Evolutionary conservation across 2,329 filamentous ascomycete species (phyloP).

Genomic region (Penicillium hesseltinei): DNA sequence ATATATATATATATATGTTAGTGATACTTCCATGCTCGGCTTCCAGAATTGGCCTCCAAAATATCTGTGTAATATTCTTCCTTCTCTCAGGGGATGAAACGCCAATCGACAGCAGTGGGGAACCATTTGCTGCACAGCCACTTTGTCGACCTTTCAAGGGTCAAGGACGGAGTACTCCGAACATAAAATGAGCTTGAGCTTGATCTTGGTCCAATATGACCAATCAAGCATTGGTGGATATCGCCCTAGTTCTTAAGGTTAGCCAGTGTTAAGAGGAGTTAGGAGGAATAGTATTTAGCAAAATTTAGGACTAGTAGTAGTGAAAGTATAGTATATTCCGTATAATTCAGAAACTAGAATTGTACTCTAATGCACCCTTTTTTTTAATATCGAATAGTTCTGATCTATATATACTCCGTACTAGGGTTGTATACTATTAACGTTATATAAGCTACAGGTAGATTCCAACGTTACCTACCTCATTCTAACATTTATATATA

Average conservation of each 20-base stretch:
- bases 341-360: no score
- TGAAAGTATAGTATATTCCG: no score
- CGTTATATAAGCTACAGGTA: no score
- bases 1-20: no score
- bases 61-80: no score
- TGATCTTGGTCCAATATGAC: background rate
- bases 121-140: slow-evolving; percentile 16
- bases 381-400: no score
- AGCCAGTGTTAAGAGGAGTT: background rate
- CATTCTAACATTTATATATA: background rate
- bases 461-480: no score
- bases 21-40: background rate
- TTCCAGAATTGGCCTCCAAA: background rate
- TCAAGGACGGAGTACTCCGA: background rate
- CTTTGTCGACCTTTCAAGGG: background rate
- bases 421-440: no score
- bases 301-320: no score
- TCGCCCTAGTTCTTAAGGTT: background rate
- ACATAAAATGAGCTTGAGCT: background rate
- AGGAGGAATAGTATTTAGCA: background rate
- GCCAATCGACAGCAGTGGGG: slow-evolving; percentile 5
- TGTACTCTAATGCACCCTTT: no score
- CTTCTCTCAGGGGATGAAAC: slow-evolving; percentile 11
- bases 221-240: background rate
- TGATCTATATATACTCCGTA: no score